Conservation (phyloP, 495 filamentous ascomycete genomes). For the Penicillium tannophilum region DNA sequence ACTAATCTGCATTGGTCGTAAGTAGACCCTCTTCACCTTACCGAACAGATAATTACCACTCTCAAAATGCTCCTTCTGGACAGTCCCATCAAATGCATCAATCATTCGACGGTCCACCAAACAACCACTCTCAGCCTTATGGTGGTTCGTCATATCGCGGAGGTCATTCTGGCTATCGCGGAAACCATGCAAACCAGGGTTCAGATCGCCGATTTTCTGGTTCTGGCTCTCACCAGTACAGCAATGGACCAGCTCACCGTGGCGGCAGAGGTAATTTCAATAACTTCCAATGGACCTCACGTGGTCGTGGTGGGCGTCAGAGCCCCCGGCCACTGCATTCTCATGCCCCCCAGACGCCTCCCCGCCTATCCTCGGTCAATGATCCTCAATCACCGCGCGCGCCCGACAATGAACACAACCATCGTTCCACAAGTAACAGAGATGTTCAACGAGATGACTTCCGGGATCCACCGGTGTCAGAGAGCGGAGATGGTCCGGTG, state of each 20-base stretch:
- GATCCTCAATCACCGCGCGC: constrained; percentile 37
- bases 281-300: constrained; percentile 61
- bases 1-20: constrained; percentile 23
- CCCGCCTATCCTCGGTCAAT: constrained; percentile 32
- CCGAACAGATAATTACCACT: constrained; percentile 49
- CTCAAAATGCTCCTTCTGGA: constrained; percentile 43
- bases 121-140: constrained; percentile 50
- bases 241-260: constrained; percentile 31
- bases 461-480: constrained; percentile 37
- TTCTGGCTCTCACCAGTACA: constrained; percentile 35
- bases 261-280: constrained; percentile 51
- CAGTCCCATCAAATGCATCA: constrained; percentile 59
- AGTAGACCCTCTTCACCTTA: constrained; percentile 53
- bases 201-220: constrained; percentile 47
- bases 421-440: constrained; percentile 55
- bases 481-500: constrained; percentile 36
- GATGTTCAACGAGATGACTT: constrained; percentile 67
- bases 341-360: constrained; percentile 28
- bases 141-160: constrained; percentile 52
- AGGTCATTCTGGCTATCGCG: constrained; percentile 56
- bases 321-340: constrained; percentile 35
- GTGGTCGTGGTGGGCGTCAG: constrained; percentile 33
- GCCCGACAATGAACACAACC: constrained; percentile 61
- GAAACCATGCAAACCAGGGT: constrained; percentile 53
- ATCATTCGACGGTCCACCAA: constrained; percentile 54